phyloP scores from a whole-genome alignment of 2,329 filamentous ascomycete species.

The Diaporthe capsici region DNA sequence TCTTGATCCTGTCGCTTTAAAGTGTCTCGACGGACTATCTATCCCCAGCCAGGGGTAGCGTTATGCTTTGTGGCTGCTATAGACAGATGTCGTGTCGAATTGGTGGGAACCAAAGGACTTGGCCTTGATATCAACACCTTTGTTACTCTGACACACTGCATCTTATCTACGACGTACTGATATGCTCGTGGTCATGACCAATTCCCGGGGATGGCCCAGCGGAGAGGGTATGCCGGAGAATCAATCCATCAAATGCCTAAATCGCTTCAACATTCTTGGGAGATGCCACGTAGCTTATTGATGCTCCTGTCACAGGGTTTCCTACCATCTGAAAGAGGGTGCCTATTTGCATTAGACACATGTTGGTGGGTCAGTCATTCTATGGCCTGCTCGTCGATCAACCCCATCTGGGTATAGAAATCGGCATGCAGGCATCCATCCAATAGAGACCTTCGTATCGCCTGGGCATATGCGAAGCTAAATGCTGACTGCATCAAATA shows the following conservation, averaged over 20 bases:
- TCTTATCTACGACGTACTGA: neutral
- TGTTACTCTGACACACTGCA: neutral
- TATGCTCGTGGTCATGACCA: neutral
- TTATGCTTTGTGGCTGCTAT: no score
- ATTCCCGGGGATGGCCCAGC: neutral
- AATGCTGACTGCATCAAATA: constrained; percentile 18
- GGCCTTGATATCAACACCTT: neutral
- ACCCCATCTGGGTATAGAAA: neutral
- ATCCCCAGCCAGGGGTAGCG: no score
- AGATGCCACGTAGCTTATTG: neutral
- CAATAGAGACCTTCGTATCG: neutral
- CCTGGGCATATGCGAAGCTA: constrained; percentile 1
- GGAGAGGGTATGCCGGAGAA: no score
- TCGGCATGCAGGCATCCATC: neutral
- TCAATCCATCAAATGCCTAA: neutral
- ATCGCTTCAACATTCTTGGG: neutral
- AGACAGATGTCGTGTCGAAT: neutral
- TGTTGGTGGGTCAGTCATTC: no score
- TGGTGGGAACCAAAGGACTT: neutral
- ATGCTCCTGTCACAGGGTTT: neutral
- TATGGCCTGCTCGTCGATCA: neutral
- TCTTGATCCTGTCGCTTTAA: neutral
- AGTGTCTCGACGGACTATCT: neutral
- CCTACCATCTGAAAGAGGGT: no score
- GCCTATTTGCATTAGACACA: neutral